Evolutionary conservation across 352 stramenopile species (phyloP).

Genomic region (Thraustochytrium striatum): DNA sequence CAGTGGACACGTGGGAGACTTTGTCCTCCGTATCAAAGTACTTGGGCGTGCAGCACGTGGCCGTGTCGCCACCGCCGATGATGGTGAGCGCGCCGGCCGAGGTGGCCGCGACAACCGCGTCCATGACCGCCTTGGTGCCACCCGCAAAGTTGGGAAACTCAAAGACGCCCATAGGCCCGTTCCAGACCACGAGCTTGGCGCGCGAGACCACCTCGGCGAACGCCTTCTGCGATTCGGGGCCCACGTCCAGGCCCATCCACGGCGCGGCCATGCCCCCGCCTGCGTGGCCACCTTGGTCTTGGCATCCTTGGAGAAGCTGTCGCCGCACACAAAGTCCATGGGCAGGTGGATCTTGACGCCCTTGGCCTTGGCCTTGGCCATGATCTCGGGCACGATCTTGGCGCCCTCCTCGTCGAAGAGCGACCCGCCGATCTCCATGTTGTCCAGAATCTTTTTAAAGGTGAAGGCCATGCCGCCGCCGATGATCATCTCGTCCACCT

Average conservation of each 20-base stretch:
- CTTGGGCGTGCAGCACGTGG: conserved; percentile 66
- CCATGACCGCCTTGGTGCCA: conserved; percentile 58
- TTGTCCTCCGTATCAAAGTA: conserved; percentile 69
- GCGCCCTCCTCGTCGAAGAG: conserved; percentile 76
- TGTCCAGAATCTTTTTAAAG: conserved; percentile 95
- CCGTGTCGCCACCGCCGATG: conserved; percentile 97
- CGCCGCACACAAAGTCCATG: conserved; percentile 93
- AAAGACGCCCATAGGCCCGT: conserved; percentile 99
- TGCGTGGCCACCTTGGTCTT: conserved; percentile 71
- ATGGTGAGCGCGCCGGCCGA: conserved; percentile 89
- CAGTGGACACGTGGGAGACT: conserved; percentile 89
- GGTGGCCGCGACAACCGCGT: conserved; percentile 86
- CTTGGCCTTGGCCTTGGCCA: conserved; percentile 95
- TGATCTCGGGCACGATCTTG: conserved; percentile 75
- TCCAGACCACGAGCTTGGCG: conserved; percentile 97
- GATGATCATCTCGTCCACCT: conserved; percentile 97
- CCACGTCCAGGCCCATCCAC: conserved; percentile 98
- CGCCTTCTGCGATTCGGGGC: conserved; percentile 78
- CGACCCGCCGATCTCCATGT: conserved; percentile 89
- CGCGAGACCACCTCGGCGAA: conserved; percentile 72
- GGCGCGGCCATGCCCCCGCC: conserved; percentile 84
- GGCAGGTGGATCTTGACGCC: conserved; percentile 95
- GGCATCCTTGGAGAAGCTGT: conserved; percentile 93
- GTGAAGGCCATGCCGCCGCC: conserved; percentile 99
- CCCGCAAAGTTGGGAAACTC: conserved; percentile 93